phyloP scores from a whole-genome alignment of 129 eudicot genomes.

The Lonicera japonica region DNA sequence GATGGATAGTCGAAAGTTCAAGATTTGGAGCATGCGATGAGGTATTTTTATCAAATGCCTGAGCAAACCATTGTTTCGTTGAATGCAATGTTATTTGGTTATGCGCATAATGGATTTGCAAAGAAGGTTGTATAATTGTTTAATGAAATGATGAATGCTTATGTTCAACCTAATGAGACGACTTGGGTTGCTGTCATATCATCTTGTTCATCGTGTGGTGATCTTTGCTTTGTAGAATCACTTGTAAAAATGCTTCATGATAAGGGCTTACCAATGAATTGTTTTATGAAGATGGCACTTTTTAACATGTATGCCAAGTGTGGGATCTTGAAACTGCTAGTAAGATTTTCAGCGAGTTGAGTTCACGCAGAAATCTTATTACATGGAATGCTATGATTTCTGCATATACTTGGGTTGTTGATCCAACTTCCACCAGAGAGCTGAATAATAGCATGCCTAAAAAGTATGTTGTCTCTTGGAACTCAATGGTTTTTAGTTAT shows the following conservation, averaged over 20 bases:
- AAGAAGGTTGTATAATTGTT: slow-evolving; percentile 49
- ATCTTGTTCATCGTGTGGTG: slow-evolving; percentile 52
- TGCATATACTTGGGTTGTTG: slow-evolving; percentile 62
- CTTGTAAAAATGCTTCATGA: slow-evolving; percentile 46
- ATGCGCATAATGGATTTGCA: slow-evolving; percentile 58
- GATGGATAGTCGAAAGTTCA: slow-evolving; percentile 50
- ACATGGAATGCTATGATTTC: slow-evolving; percentile 86
- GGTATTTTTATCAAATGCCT: slow-evolving; percentile 59
- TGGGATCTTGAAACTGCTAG: slow-evolving; percentile 63
- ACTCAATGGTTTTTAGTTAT: slow-evolving; percentile 73
- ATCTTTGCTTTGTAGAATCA: slow-evolving; percentile 41
- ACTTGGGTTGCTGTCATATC: slow-evolving; percentile 76
- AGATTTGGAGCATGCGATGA: slow-evolving; percentile 55
- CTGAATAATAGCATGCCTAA: slow-evolving; percentile 56
- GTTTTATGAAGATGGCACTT: slow-evolving; percentile 59
- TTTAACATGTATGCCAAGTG: slow-evolving; percentile 82
- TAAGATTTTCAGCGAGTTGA: slow-evolving; percentile 50
- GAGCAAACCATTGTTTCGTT: slow-evolving; percentile 66
- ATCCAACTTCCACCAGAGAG: slow-evolving; percentile 53
- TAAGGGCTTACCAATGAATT: slow-evolving; percentile 28
- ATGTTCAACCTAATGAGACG: slow-evolving; percentile 54
- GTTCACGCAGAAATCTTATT: slow-evolving; percentile 35
- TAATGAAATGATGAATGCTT: slow-evolving; percentile 38
- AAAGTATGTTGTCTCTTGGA: slow-evolving; percentile 73
- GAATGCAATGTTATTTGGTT: slow-evolving; percentile 88